These are phyloP conservation scores for Hebeloma cylindrosporum DNA, from an alignment of 768 basidiomycete genomes.

Conservation along the genomic window DNA sequence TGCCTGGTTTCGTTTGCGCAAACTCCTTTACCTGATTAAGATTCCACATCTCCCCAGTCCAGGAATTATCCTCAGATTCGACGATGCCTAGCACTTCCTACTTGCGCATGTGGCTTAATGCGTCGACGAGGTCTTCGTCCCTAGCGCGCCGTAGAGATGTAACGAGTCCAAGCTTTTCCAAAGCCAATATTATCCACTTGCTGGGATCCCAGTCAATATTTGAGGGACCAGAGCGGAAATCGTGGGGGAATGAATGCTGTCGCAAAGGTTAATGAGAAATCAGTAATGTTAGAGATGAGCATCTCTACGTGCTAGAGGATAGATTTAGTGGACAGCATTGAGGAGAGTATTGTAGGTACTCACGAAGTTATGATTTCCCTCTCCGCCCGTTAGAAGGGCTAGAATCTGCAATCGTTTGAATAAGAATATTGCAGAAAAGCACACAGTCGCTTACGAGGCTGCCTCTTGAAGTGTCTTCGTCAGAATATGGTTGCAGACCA, in stretches of 20 bases:
- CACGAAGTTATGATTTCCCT: conserved; percentile 80
- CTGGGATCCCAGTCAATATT: conserved; percentile 74
- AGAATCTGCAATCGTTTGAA: conserved; percentile 44
- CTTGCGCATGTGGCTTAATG: conserved; percentile 46
- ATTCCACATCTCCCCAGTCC: conserved; percentile 45
- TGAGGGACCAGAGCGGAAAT: conserved; percentile 70
- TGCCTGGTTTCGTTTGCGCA: conserved; percentile 28
- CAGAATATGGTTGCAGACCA: conserved; percentile 77
- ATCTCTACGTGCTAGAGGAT: too few relatives aligned
- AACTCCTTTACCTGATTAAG: conserved; percentile 33
- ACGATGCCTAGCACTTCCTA: conserved; percentile 27
- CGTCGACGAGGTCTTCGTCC: conserved; percentile 48
- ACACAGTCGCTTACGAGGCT: conserved; percentile 53
- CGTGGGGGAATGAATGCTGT: conserved; percentile 76
- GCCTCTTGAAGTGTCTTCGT: conserved; percentile 76
- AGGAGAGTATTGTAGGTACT: conserved; percentile 21
- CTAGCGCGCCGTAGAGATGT: conserved; percentile 50
- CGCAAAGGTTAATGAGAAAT: not conserved
- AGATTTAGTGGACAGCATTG: too few relatives aligned
- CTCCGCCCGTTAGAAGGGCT: conserved; percentile 69
- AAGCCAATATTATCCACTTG: conserved; percentile 68
- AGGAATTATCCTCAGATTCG: conserved; percentile 25
- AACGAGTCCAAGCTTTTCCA: conserved; percentile 50
- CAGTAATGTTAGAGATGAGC: too few relatives aligned
- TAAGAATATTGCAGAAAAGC: not conserved